These are phyloP conservation scores for Physcia stellaris DNA, from an alignment of 495 filamentous ascomycete species.

Conservation along the genomic window DNA sequence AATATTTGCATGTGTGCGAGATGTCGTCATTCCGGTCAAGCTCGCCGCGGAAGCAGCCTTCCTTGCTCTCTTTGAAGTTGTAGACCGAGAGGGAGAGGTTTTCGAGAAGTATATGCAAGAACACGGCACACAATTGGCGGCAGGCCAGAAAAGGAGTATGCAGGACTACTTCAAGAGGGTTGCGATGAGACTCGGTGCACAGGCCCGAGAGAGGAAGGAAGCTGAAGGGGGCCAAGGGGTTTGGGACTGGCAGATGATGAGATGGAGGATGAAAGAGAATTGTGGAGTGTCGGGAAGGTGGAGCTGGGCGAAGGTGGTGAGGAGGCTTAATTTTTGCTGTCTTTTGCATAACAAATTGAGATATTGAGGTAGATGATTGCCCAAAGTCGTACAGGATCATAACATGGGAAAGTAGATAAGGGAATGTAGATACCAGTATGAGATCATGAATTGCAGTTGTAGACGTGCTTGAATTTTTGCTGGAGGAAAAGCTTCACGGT, in stretches of 20 bases:
- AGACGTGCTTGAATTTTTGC: no score
- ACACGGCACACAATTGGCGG: slow-evolving; percentile 42
- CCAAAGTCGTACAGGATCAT: no score
- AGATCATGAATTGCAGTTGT: no score
- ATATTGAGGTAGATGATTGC: no score
- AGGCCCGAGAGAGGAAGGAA: slow-evolving; percentile 75
- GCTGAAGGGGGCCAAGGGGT: slow-evolving; percentile 84
- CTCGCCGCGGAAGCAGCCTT: slow-evolving; percentile 91
- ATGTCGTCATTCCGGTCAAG: slow-evolving; percentile 92
- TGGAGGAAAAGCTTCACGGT: no score
- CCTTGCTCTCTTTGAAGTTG: slow-evolving; percentile 83
- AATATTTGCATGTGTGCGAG: slow-evolving; percentile 81
- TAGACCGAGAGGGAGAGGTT: slow-evolving; percentile 68
- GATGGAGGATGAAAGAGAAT: slow-evolving; percentile 81
- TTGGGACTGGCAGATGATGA: slow-evolving; percentile 79
- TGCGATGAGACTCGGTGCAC: slow-evolving; percentile 62
- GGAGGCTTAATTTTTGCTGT: no score
- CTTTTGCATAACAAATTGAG: no score
- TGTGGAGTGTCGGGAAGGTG: slow-evolving; percentile 89
- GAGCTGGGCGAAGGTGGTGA: slow-evolving; percentile 60
- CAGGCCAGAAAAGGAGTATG: slow-evolving; percentile 76
- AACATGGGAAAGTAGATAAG: no score
- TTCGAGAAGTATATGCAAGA: slow-evolving; percentile 83
- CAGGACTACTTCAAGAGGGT: slow-evolving; percentile 95
- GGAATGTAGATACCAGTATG: no score